Conservation (phyloP, 2,329 filamentous ascomycete genomes). For the Calonectria hongkongensis region DNA sequence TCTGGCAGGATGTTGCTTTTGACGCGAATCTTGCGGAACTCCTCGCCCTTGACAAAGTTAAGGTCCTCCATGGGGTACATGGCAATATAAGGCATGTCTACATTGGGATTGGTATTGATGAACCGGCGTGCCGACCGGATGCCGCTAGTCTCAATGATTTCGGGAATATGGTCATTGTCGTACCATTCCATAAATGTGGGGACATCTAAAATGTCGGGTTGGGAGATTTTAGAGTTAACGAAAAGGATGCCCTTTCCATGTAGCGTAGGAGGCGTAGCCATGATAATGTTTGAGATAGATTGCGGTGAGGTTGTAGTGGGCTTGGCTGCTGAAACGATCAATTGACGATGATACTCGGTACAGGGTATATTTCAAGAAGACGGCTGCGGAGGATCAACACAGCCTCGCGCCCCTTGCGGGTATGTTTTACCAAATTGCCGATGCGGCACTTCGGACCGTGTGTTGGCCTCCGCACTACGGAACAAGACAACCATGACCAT, state of each 20-base stretch:
- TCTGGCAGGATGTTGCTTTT: slow-evolving; percentile 5
- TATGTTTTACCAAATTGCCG: slow-evolving; percentile 18
- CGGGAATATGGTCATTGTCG: slow-evolving; percentile 4
- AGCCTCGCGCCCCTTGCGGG: not conserved
- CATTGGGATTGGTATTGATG: not conserved
- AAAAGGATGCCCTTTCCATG: slow-evolving; percentile 14
- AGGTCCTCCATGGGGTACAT: slow-evolving; percentile 17
- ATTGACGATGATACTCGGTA: not conserved
- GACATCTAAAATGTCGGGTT: not conserved
- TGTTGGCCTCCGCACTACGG: not conserved
- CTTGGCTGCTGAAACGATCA: not conserved
- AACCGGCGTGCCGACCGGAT: slow-evolving; percentile 15
- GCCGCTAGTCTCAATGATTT: slow-evolving; percentile 7
- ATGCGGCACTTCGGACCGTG: not conserved
- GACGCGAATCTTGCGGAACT: slow-evolving; percentile 8
- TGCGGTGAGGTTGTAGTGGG: not conserved
- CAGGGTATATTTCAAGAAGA: not conserved
- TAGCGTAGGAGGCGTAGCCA: not conserved
- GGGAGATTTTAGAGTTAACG: slow-evolving; percentile 6
- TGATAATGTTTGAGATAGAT: not conserved
- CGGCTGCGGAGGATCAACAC: no score
- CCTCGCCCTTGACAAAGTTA: slow-evolving; percentile 1
- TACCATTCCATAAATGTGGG: slow-evolving; percentile 9
- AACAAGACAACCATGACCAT: slow-evolving; percentile 2
- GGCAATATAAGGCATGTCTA: slow-evolving; percentile 11